phyloP scores from a whole-genome alignment of 371 early-diverging fungal genomes.

The Mortierella polycephala region DNA sequence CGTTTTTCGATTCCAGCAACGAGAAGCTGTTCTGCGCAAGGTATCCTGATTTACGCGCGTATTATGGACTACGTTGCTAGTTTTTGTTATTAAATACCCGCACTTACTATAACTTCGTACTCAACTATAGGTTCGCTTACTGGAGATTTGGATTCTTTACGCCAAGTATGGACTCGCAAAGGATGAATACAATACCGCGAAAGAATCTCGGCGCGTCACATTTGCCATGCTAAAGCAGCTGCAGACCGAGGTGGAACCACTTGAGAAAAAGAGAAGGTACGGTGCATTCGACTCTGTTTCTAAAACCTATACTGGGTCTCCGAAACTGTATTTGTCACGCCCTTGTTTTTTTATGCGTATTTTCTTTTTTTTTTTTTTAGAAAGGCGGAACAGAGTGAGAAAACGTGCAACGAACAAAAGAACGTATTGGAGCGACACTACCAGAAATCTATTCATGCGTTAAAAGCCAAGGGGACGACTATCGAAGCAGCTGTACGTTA shows the following conservation, averaged over 20 bases:
- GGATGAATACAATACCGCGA: conserved; percentile 62
- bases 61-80: too few relatives aligned
- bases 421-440: conserved; percentile 58
- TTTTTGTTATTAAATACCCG: background rate
- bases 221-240: conserved; percentile 54
- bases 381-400: conserved; percentile 45
- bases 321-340: background rate
- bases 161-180: conserved; percentile 73
- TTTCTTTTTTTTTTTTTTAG: conserved; percentile 1
- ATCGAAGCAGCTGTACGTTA: conserved; percentile 29
- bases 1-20: conserved; percentile 77
- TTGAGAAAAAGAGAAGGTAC: conserved; percentile 53
- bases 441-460: conserved; percentile 32
- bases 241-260: conserved; percentile 59
- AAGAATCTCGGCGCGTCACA: conserved; percentile 56
- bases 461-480: conserved; percentile 22
- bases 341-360: background rate
- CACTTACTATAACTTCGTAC: background rate
- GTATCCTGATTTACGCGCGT: conserved; percentile 5
- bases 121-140: conserved; percentile 54
- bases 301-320: background rate
- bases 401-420: conserved; percentile 55
- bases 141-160: conserved; percentile 71
- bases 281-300: background rate
- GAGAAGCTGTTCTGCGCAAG: conserved; percentile 57